phyloP scores from a whole-genome alignment of 371 early-diverging fungal genomes.

The Mortierella sp. region DNA sequence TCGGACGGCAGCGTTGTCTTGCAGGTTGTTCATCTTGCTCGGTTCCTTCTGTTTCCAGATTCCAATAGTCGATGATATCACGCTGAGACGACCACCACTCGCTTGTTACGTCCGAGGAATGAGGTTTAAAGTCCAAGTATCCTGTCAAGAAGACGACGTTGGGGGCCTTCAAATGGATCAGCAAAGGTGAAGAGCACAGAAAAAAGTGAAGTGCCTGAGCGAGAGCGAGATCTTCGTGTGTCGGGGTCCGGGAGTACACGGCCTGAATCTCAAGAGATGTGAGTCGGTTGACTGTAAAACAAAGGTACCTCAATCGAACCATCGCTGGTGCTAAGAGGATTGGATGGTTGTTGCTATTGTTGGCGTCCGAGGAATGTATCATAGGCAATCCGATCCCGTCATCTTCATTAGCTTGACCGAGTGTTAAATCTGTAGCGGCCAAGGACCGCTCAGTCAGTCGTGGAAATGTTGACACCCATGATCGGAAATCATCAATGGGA shows the following conservation, averaged over 20 bases:
- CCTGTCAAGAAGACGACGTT: neutral
- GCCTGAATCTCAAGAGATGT: neutral
- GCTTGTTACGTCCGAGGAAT: neutral
- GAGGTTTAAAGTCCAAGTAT: neutral
- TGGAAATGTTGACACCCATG: too few species aligned
- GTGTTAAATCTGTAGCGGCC: neutral
- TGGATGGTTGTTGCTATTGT: neutral
- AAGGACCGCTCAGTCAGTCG: neutral
- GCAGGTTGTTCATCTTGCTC: too few species aligned
- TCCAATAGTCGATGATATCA: neutral
- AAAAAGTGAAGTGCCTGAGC: neutral
- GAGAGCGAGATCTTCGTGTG: neutral
- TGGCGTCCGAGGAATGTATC: neutral
- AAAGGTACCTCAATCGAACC: neutral
- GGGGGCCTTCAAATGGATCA: neutral
- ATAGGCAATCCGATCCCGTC: neutral
- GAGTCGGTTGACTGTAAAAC: neutral
- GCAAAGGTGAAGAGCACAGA: neutral
- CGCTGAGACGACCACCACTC: neutral
- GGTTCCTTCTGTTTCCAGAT: too few species aligned
- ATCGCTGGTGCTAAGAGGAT: neutral
- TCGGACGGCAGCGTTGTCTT: neutral
- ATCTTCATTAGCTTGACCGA: neutral
- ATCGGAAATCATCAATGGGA: neutral
- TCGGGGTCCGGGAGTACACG: too few species aligned